A percentile compares a stretch with the other conserved stretches of the same genome.
Conservation (phyloP, 2,329 filamentous ascomycete species). For the Zalaria sp. region DNA sequence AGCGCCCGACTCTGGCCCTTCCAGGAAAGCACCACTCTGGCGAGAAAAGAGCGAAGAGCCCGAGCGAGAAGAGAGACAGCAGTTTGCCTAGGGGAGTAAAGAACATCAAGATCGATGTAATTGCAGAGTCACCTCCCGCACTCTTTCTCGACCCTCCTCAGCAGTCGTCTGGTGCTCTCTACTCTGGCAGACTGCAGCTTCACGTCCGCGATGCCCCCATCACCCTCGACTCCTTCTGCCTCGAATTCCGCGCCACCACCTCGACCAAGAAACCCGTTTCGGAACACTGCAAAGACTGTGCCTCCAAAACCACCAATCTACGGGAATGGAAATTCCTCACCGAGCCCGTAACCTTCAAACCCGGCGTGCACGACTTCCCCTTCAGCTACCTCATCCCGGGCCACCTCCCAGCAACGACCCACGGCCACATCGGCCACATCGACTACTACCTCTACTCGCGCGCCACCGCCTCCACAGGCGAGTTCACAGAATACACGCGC, state of each 20-base stretch:
- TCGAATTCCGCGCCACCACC: slow-evolving; percentile 55
- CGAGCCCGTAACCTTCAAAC: slow-evolving; percentile 30
- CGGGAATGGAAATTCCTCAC: slow-evolving; percentile 67
- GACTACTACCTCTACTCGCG: slow-evolving; percentile 66
- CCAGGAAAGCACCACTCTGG: slow-evolving; percentile 8
- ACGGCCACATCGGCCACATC: slow-evolving; percentile 57
- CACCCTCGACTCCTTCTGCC: slow-evolving; percentile 54
- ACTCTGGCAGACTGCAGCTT: slow-evolving; percentile 71
- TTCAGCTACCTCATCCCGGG: slow-evolving; percentile 81
- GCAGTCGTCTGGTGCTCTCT: slow-evolving; percentile 66
- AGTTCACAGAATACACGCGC: slow-evolving; percentile 51
- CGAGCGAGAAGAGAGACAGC: slow-evolving; percentile 3
- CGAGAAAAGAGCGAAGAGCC: slow-evolving; percentile 12
- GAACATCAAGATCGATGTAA: slow-evolving; percentile 40
- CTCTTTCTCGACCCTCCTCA: slow-evolving; percentile 67
- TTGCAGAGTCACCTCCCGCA: slow-evolving; percentile 75
- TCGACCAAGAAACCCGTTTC: slow-evolving; percentile 72
- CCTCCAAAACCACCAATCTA: slow-evolving; percentile 56
- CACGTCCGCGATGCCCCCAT: slow-evolving; percentile 53
- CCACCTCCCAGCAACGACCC: slow-evolving; percentile 69
- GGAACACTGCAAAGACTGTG: slow-evolving; percentile 65
- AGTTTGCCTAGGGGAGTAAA: slow-evolving; percentile 18
- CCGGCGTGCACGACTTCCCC: slow-evolving; percentile 59
- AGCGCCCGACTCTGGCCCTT: slow-evolving; percentile 11
- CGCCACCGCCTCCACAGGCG: slow-evolving; percentile 45